phyloP scores from a whole-genome alignment of 306 rosid genomes.

The Astragalus membranaceus region DNA sequence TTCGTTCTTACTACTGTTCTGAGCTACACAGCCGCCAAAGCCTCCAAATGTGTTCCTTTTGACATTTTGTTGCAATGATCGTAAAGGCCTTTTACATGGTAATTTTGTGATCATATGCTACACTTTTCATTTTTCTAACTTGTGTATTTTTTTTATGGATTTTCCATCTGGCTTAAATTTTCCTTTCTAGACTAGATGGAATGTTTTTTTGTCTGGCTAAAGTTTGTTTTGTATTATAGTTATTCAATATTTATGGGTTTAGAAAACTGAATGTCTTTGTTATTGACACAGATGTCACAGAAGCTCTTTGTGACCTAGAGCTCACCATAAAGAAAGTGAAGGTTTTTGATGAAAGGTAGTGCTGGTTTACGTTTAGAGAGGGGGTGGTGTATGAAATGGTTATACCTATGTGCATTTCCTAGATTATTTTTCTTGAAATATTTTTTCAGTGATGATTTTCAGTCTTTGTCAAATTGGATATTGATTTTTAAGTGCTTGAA shows the following conservation, averaged over 20 bases:
- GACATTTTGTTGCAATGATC: slow-evolving; percentile 66
- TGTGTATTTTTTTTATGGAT: too few species aligned
- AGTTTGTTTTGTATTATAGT: too few species aligned
- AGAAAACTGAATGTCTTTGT: too few species aligned
- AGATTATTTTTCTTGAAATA: too few species aligned
- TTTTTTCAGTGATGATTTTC: too few species aligned
- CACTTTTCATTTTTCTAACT: background rate
- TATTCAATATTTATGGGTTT: background rate
- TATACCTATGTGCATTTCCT: too few species aligned
- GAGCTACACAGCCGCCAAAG: slow-evolving; percentile 53
- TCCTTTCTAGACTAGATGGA: background rate
- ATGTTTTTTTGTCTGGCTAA: background rate
- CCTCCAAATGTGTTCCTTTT: slow-evolving; percentile 72
- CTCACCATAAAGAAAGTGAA: slow-evolving; percentile 83
- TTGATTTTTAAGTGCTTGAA: too few species aligned
- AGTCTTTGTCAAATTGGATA: too few species aligned
- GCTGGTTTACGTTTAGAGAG: too few species aligned
- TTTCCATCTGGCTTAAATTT: background rate
- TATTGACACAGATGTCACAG: slow-evolving; percentile 62
- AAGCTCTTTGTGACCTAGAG: slow-evolving; percentile 84
- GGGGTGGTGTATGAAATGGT: too few species aligned
- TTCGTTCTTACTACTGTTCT: slow-evolving; percentile 44
- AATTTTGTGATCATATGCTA: background rate
- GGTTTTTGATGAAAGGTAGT: too few species aligned
- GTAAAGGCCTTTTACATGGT: slow-evolving; percentile 94